Evolutionary conservation across 306 rosid genomes (phyloP).

Genomic region (Prunus fruticosa): DNA sequence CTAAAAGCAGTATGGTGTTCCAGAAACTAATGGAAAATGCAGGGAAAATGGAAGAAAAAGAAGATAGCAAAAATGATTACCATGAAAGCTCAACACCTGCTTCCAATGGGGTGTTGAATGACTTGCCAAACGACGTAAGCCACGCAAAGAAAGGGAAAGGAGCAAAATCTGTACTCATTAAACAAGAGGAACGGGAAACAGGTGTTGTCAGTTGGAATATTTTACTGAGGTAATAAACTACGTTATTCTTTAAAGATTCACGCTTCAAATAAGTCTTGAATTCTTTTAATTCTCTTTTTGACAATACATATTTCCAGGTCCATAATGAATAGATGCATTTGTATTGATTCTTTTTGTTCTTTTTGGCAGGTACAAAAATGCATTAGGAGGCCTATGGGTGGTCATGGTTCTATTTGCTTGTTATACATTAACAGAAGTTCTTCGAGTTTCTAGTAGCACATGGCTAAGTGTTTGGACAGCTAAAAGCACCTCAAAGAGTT

Average conservation of each 20-base stretch:
- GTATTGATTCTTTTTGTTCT: slow-evolving; percentile 11
- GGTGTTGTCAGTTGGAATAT: slow-evolving; percentile 85
- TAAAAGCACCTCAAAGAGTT: slow-evolving; percentile 44
- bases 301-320: not conserved
- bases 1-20: slow-evolving; percentile 60
- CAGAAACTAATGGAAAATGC: slow-evolving; percentile 93
- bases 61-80: slow-evolving; percentile 18
- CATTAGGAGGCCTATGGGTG: slow-evolving; percentile 85
- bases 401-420: slow-evolving; percentile 56
- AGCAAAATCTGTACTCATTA: slow-evolving; percentile 60
- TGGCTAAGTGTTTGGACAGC: slow-evolving; percentile 86
- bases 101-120: slow-evolving; percentile 30
- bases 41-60: slow-evolving; percentile 65
- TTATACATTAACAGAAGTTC: slow-evolving; percentile 62
- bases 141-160: slow-evolving; percentile 48
- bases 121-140: slow-evolving; percentile 37
- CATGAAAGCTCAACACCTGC: slow-evolving; percentile 28
- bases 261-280: not conserved
- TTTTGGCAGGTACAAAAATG: slow-evolving; percentile 58
- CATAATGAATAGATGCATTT: not conserved
- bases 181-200: slow-evolving; percentile 85
- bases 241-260: slow-evolving; percentile 3
- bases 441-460: slow-evolving; percentile 76
- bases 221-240: slow-evolving; percentile 49
- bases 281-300: not conserved